These are phyloP conservation scores for Deinandra increscens DNA, from an alignment of 129 eudicot species.

Conservation along the genomic window DNA sequence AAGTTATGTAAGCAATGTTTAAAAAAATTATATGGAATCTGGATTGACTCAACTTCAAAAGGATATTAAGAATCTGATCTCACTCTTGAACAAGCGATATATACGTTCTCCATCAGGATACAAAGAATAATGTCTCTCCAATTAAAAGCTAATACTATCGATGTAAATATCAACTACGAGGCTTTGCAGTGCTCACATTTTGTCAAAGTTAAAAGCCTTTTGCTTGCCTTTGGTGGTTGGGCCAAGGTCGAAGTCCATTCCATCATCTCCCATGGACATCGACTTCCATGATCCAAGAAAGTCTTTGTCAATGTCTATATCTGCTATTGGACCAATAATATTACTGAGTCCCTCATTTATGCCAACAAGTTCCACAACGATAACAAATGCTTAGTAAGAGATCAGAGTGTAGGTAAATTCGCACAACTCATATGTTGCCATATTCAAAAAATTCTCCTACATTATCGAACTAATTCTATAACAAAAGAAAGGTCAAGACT, in stretches of 20 bases:
- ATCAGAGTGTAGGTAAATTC: slow-evolving; percentile 13
- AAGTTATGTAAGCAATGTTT: slow-evolving; percentile 2
- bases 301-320: slow-evolving; percentile 80
- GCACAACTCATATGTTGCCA: slow-evolving; percentile 4
- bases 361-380: slow-evolving; percentile 14
- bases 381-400: slow-evolving; percentile 20
- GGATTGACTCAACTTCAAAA: not conserved
- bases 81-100: not conserved
- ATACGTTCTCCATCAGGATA: not conserved
- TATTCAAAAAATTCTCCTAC: not conserved
- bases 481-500: slow-evolving; percentile 11
- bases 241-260: slow-evolving; percentile 78
- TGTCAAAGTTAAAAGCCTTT: slow-evolving; percentile 65
- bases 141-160: slow-evolving; percentile 1
- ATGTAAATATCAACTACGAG: slow-evolving; percentile 13
- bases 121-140: slow-evolving; percentile 19
- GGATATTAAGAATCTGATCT: slow-evolving; percentile 4
- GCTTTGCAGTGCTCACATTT: slow-evolving; percentile 51
- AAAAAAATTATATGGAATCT: slow-evolving; percentile 18
- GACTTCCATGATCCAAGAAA: slow-evolving; percentile 80
- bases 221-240: slow-evolving; percentile 61
- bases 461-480: not conserved
- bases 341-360: slow-evolving; percentile 16
- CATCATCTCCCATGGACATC: slow-evolving; percentile 53
- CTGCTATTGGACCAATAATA: slow-evolving; percentile 38